Conservation (phyloP, 2,329 filamentous ascomycete genomes). For the Xylaria sp. region DNA sequence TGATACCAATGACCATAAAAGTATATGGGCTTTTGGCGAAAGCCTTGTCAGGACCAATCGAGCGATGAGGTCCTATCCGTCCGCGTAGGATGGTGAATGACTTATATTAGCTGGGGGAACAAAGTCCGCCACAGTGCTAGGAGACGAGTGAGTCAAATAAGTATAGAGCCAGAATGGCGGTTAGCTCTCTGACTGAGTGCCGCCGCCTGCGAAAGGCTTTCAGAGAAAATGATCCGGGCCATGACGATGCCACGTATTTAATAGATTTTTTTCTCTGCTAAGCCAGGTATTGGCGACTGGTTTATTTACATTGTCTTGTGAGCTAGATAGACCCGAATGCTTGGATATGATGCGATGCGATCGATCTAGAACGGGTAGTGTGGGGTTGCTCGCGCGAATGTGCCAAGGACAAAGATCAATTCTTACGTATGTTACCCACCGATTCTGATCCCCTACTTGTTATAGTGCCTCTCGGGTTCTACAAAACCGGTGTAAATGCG, state of each 20-base stretch:
- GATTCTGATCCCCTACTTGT: background rate
- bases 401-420: background rate
- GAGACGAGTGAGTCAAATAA: no score
- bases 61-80: background rate
- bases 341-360: background rate
- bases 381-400: background rate
- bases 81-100: no score
- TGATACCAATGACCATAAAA: background rate
- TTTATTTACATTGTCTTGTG: background rate
- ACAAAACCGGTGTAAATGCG: background rate
- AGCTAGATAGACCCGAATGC: background rate
- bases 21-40: background rate
- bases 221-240: no score
- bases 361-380: constrained; percentile 8
- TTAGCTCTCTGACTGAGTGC: no score
- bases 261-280: no score
- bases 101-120: no score
- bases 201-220: no score
- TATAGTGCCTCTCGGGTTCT: background rate
- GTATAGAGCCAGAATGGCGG: no score
- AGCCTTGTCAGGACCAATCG: no score
- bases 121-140: no score
- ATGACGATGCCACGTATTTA: no score
- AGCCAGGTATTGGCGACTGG: no score
- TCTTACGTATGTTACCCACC: constrained; percentile 1